Evolutionary conservation across 163 green algal genomes (phyloP).

Genomic region (Chlorella variabilis): DNA sequence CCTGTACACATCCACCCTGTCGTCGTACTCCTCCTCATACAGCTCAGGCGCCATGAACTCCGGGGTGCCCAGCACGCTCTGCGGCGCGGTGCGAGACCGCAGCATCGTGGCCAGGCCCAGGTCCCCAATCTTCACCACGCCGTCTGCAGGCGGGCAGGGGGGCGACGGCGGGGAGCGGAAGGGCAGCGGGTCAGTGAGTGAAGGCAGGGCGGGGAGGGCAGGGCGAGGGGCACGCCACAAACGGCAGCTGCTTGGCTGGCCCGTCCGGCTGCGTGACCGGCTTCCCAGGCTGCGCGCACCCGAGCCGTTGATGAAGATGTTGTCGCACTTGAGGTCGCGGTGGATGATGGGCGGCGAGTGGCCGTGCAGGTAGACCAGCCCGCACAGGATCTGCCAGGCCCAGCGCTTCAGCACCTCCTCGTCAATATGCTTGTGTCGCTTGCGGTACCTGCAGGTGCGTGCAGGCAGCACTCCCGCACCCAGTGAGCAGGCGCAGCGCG

Average conservation of each 20-base stretch:
- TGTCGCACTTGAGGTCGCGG: slow-evolving; percentile 96
- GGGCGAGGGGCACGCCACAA: no score
- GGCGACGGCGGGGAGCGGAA: neutral
- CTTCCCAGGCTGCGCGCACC: neutral
- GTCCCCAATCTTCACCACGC: slow-evolving; percentile 92
- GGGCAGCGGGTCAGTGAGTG: neutral
- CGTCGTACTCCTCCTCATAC: slow-evolving; percentile 99
- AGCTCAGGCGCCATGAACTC: slow-evolving; percentile 99
- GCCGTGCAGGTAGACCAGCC: slow-evolving; percentile 98
- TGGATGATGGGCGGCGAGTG: slow-evolving; percentile 99
- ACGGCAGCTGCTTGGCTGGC: no score
- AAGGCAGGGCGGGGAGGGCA: no score
- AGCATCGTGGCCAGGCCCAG: slow-evolving; percentile 83
- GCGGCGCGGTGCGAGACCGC: slow-evolving; percentile 63
- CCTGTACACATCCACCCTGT: slow-evolving; percentile 97
- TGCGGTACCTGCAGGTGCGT: slow-evolving; percentile 84
- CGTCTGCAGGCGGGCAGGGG: slow-evolving; percentile 53
- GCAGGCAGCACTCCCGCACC: neutral
- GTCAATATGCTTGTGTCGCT: slow-evolving; percentile 95
- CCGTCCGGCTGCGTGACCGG: no score
- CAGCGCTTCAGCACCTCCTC: slow-evolving; percentile 97
- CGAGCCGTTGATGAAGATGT: slow-evolving; percentile 91
- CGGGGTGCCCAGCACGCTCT: slow-evolving; percentile 80
- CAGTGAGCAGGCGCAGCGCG: neutral
- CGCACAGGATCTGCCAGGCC: slow-evolving; percentile 97